Percentiles rank a stretch among this genome's conserved stretches.
phyloP scores from a whole-genome alignment of 805 yeast genomes.

The Alloascoidea africana region DNA sequence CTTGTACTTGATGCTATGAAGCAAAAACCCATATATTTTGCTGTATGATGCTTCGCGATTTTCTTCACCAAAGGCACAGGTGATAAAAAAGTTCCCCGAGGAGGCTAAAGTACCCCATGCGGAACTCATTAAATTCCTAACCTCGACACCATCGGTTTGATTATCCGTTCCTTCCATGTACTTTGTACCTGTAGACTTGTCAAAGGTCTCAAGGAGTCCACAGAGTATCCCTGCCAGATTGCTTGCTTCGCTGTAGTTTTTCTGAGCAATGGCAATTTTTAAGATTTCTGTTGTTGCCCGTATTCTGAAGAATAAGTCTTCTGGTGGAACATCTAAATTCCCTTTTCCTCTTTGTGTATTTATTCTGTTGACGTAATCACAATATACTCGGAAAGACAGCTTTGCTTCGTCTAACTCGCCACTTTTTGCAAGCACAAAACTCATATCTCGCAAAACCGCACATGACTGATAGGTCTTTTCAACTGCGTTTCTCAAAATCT shows the following conservation, averaged over 20 bases:
- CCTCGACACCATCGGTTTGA: not conserved
- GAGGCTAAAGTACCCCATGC: constrained; percentile 7
- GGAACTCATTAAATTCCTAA: not conserved
- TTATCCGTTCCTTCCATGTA: not conserved
- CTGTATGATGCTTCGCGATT: constrained; percentile 8
- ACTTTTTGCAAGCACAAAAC: constrained; percentile 13
- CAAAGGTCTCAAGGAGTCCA: not conserved
- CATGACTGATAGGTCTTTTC: constrained; percentile 18
- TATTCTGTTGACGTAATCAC: constrained; percentile 2
- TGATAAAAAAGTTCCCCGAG: constrained; percentile 4
- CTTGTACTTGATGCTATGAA: constrained; percentile 5
- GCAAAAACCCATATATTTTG: constrained; percentile 8
- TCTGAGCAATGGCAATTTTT: constrained; percentile 7
- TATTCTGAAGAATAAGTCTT: constrained; percentile 12
- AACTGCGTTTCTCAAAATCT: constrained; percentile 8
- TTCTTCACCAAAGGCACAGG: constrained; percentile 6
- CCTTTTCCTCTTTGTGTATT: constrained; percentile 16
- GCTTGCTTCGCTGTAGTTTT: constrained; percentile 6
- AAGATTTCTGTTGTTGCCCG: constrained; percentile 10
- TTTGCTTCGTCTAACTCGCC: constrained; percentile 16
- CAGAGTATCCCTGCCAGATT: constrained; percentile 5
- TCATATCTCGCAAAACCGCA: constrained; percentile 15
- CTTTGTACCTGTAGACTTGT: not conserved
- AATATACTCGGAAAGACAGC: constrained; percentile 14
- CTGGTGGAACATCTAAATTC: constrained; percentile 11